Conservation (phyloP, 768 basidiomycete genomes). For the Daedaleopsis sinensis region DNA sequence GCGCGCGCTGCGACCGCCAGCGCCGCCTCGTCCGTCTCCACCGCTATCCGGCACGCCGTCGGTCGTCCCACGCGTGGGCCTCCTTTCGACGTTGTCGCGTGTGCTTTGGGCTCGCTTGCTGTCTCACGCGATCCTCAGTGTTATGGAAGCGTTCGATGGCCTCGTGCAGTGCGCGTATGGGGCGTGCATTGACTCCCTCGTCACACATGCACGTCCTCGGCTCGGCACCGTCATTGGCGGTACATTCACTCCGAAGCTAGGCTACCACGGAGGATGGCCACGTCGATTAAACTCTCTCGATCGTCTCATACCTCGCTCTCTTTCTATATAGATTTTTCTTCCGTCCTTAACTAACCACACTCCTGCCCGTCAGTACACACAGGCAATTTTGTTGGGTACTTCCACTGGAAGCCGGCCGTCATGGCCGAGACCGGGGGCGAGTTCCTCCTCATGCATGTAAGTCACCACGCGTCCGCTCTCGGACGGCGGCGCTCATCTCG, state of each 20-base stretch:
- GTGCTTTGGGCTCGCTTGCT: too few species aligned
- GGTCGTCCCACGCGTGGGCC: neutral
- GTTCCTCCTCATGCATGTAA: slow-evolving; percentile 52
- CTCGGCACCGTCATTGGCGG: too few species aligned
- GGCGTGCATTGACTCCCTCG: too few species aligned
- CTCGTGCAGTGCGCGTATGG: too few species aligned
- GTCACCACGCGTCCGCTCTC: slow-evolving; percentile 19
- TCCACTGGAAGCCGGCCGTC: slow-evolving; percentile 51
- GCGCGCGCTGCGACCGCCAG: neutral
- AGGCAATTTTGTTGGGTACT: slow-evolving; percentile 47
- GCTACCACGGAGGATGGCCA: too few species aligned
- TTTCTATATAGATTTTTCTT: neutral
- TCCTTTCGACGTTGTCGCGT: too few species aligned
- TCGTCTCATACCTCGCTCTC: too few species aligned
- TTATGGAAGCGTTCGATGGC: too few species aligned
- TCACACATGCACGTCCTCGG: too few species aligned
- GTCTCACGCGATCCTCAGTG: too few species aligned
- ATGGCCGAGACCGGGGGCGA: slow-evolving; percentile 51
- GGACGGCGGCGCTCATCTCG: neutral
- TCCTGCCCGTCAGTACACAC: slow-evolving; percentile 39
- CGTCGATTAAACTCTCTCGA: too few species aligned
- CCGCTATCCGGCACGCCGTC: neutral
- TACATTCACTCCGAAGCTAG: too few species aligned
- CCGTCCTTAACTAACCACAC: neutral
- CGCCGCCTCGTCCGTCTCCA: neutral